Evolutionary conservation across 768 basidiomycete genomes (phyloP).

Genomic region (Suillus subluteus): DNA sequence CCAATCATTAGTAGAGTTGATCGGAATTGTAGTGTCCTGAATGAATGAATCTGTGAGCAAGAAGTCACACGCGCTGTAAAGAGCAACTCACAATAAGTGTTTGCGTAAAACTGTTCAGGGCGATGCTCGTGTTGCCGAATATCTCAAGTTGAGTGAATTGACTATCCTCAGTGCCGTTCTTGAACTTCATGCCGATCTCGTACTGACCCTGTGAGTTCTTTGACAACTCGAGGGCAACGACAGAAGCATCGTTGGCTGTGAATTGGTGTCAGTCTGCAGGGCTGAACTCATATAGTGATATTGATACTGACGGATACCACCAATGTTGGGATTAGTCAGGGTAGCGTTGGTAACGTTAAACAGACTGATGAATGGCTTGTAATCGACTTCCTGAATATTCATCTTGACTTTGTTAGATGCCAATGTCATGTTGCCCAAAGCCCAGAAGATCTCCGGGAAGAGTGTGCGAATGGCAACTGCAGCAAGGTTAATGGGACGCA

Average conservation of each 20-base stretch:
- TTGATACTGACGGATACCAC: conserved; percentile 61
- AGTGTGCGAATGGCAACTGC: conserved; percentile 69
- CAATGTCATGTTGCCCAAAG: conserved; percentile 77
- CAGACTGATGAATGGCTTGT: conserved; percentile 88
- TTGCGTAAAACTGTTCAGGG: conserved; percentile 22
- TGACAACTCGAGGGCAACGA: conserved; percentile 70
- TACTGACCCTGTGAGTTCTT: conserved; percentile 67
- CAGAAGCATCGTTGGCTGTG: conserved; percentile 72
- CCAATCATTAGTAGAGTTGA: conserved; percentile 39
- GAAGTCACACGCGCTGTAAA: not conserved
- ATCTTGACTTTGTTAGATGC: conserved; percentile 77
- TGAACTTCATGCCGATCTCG: conserved; percentile 79
- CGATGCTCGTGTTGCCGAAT: conserved; percentile 49
- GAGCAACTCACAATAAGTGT: conserved; percentile 22
- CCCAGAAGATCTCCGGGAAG: conserved; percentile 48
- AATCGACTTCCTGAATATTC: conserved; percentile 75
- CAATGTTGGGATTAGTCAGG: conserved; percentile 58
- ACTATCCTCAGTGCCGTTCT: conserved; percentile 66
- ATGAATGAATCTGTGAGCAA: conserved; percentile 9
- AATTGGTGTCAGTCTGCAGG: not conserved
- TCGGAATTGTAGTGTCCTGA: conserved; percentile 25
- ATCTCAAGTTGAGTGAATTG: conserved; percentile 66
- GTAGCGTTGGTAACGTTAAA: conserved; percentile 76
- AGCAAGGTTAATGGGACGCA: not conserved
- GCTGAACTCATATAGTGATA: not conserved